Percentiles rank a stretch among this genome's conserved stretches.
phyloP scores from a whole-genome alignment of 73 alveolate genomes.

The Paramecium caudatum region DNA sequence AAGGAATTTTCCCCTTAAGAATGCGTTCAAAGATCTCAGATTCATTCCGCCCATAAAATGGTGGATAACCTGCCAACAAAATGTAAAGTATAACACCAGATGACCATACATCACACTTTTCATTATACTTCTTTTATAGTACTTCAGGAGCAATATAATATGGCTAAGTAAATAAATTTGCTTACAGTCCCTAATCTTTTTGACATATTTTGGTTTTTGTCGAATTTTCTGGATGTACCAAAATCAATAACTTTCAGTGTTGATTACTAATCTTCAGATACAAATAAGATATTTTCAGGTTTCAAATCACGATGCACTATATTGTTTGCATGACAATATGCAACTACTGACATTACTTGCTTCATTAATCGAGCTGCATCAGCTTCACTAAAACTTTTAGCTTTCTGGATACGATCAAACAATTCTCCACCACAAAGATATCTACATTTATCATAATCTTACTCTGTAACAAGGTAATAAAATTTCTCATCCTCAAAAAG shows the following conservation, averaged over 20 bases:
- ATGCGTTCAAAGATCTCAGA: conserved; percentile 81
- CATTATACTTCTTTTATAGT: conserved; percentile 80
- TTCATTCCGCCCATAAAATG: conserved; percentile 83
- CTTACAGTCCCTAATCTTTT: conserved; percentile 92
- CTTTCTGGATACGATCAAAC: conserved; percentile 69
- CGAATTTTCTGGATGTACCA: conserved; percentile 63
- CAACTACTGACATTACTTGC: conserved; percentile 78
- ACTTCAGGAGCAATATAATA: conserved; percentile 94
- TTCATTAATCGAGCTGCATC: conserved; percentile 76
- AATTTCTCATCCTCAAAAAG: conserved; percentile 70
- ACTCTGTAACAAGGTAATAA: conserved; percentile 72
- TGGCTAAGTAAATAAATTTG: conserved; percentile 15
- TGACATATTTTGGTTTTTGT: conserved; percentile 82
- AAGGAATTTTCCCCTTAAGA: conserved; percentile 79
- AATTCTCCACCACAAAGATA: conserved; percentile 79
- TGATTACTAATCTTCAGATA: neutral
- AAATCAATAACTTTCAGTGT: conserved; percentile 75
- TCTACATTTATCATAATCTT: conserved; percentile 36
- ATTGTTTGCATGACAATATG: conserved; percentile 81
- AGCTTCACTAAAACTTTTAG: conserved; percentile 61
- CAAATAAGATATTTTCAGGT: conserved; percentile 80
- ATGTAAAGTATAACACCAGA: conserved; percentile 89
- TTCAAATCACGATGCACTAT: conserved; percentile 84
- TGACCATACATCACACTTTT: conserved; percentile 95
- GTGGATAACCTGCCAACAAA: conserved; percentile 87